Evolutionary conservation across 495 filamentous ascomycete genomes (phyloP).

Genomic region (Polyplosphaeria fusca): DNA sequence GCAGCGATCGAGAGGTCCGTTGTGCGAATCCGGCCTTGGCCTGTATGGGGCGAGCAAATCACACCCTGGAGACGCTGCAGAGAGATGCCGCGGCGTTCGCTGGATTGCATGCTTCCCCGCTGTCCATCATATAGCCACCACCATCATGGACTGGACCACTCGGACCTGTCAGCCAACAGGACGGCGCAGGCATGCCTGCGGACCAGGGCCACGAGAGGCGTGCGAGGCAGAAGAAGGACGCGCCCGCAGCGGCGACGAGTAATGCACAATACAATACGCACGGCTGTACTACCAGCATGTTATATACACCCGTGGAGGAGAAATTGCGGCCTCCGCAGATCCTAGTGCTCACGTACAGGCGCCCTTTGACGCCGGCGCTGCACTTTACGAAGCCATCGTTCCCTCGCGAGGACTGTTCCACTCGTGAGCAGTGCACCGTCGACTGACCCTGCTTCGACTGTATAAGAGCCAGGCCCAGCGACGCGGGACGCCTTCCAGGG

Average conservation of each 20-base stretch:
- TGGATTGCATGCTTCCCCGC: slow-evolving; percentile 23
- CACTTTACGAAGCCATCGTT: slow-evolving; percentile 15
- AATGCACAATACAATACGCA: slow-evolving; percentile 16
- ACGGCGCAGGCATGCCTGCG: background rate
- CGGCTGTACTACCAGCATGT: slow-evolving; percentile 10
- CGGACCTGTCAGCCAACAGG: background rate
- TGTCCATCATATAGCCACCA: slow-evolving; percentile 14
- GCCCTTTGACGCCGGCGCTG: slow-evolving; percentile 10
- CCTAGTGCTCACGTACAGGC: slow-evolving; percentile 23
- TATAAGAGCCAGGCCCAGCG: slow-evolving; percentile 20
- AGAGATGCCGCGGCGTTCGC: slow-evolving; percentile 14
- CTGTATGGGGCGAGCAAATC: slow-evolving; percentile 8
- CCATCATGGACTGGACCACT: slow-evolving; percentile 5
- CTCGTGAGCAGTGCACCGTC: slow-evolving; percentile 4
- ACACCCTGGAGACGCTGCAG: slow-evolving; percentile 10
- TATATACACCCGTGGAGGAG: slow-evolving; percentile 18
- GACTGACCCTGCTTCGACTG: slow-evolving; percentile 12
- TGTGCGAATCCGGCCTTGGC: slow-evolving; percentile 14
- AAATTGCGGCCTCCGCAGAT: slow-evolving; percentile 12
- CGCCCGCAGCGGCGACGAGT: slow-evolving; percentile 5
- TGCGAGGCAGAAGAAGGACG: background rate
- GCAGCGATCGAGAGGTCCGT: slow-evolving; percentile 17
- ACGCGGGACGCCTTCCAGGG: slow-evolving; percentile 15
- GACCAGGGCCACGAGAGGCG: background rate
- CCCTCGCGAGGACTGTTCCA: slow-evolving; percentile 3